Conservation (phyloP, 2,329 filamentous ascomycete genomes). For the Nothopassalora personata region DNA sequence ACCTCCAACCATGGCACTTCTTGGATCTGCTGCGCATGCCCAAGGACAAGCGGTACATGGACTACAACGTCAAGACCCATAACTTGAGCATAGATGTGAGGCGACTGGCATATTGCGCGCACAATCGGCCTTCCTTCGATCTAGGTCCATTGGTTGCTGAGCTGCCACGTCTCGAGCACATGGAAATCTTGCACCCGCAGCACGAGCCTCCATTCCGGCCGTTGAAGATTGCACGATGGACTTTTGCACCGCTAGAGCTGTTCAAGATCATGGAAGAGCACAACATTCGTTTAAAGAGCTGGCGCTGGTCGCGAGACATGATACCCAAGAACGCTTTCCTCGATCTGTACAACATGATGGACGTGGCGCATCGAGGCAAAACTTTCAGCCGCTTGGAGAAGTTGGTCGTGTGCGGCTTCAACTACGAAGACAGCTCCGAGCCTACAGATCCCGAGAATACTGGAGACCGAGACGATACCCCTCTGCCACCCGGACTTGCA, state of each 20-base stretch:
- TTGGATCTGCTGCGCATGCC: conserved; percentile 27
- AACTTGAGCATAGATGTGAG: conserved; percentile 64
- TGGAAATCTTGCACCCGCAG: conserved; percentile 66
- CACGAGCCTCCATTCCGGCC: conserved; percentile 65
- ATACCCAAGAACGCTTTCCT: conserved; percentile 18
- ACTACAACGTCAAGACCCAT: conserved; percentile 68
- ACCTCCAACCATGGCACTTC: conserved; percentile 29
- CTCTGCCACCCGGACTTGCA: conserved; percentile 28
- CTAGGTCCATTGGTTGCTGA: conserved; percentile 55
- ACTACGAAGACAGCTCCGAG: conserved; percentile 25
- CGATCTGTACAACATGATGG: conserved; percentile 25
- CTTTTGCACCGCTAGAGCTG: conserved; percentile 57
- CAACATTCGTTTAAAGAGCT: conserved; percentile 44
- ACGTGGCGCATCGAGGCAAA: conserved; percentile 33
- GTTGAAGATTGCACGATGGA: conserved; percentile 54
- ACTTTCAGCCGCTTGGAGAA: conserved; percentile 53
- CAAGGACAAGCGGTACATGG: conserved; percentile 34
- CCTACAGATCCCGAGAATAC: conserved; percentile 35
- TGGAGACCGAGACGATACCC: background rate
- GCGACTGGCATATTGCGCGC: conserved; percentile 51
- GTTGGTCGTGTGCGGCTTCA: conserved; percentile 50
- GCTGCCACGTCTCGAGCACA: conserved; percentile 60
- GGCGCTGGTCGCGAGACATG: conserved; percentile 49
- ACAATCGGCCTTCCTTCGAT: conserved; percentile 51
- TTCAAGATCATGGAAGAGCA: conserved; percentile 57